A percentile compares a stretch with the other conserved stretches of the same genome.
These are phyloP conservation scores for Nicotiana knightiana DNA, from an alignment of 257 asterid genomes.

Conservation along the genomic window DNA sequence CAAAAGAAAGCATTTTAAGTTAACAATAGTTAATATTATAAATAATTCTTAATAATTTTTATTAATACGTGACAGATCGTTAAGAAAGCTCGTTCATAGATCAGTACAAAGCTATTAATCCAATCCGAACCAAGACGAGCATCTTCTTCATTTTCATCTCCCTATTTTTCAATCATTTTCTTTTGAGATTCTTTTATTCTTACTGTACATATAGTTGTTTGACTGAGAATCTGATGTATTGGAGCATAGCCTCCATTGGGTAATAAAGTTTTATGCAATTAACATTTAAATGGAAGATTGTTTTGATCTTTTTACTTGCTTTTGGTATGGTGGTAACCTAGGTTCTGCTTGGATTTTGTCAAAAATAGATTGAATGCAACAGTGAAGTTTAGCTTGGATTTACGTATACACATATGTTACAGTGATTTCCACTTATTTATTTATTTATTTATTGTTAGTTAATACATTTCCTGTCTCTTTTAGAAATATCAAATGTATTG, in stretches of 20 bases:
- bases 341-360: neutral
- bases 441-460: too few relatives aligned
- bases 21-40: neutral
- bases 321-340: neutral
- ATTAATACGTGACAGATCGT: neutral
- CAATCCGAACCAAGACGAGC: too few relatives aligned
- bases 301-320: neutral
- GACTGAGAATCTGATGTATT: neutral
- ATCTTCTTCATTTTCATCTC: neutral
- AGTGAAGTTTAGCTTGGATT: too few relatives aligned
- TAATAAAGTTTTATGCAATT: neutral
- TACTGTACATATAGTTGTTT: neutral
- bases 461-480: too few relatives aligned
- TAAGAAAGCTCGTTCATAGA: neutral
- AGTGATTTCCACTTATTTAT: too few relatives aligned
- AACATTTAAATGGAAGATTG: neutral
- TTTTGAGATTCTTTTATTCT: neutral
- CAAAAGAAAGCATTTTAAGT: slow-evolving; percentile 43
- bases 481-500: too few relatives aligned
- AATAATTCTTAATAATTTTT: neutral
- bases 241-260: neutral
- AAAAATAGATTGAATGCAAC: too few relatives aligned
- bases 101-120: too few relatives aligned
- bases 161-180: neutral
- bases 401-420: too few relatives aligned